A percentile compares a stretch with the other conserved stretches of the same genome.
Evolutionary conservation across 441 rosid genomes (phyloP).

Genomic region (Syzygium malaccense): DNA sequence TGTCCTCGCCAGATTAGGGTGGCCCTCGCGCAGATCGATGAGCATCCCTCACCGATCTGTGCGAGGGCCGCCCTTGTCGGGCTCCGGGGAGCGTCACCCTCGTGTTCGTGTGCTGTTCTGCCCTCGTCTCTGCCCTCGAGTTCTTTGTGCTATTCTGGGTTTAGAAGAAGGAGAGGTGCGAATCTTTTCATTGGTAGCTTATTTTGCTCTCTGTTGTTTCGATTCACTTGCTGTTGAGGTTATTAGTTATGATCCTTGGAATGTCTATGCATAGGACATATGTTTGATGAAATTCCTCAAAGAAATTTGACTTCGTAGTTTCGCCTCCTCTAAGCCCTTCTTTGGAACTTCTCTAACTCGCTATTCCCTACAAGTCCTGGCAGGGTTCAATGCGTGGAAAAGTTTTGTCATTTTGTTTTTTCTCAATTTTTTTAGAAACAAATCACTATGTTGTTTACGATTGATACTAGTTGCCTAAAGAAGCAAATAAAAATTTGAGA

Average conservation of each 20-base stretch:
- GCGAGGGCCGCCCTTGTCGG: no score
- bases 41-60: no score
- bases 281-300: background rate
- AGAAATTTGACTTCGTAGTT: background rate
- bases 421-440: background rate
- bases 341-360: background rate
- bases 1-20: no score
- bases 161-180: background rate
- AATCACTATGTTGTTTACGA: background rate
- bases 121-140: no score
- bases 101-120: no score
- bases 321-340: background rate
- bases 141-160: no score
- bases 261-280: no score
- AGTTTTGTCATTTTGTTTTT: background rate
- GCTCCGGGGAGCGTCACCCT: no score
- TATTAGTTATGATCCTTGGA: background rate
- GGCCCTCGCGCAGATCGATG: no score
- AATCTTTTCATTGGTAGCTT: background rate
- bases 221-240: background rate
- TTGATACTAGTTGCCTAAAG: background rate
- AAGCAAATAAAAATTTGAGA: background rate
- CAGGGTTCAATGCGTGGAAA: background rate
- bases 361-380: background rate
- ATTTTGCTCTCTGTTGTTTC: background rate